Base-by-base conservation (phyloP, 176 grass and related monocot genomes). In the Oryza officinalis region DNA sequence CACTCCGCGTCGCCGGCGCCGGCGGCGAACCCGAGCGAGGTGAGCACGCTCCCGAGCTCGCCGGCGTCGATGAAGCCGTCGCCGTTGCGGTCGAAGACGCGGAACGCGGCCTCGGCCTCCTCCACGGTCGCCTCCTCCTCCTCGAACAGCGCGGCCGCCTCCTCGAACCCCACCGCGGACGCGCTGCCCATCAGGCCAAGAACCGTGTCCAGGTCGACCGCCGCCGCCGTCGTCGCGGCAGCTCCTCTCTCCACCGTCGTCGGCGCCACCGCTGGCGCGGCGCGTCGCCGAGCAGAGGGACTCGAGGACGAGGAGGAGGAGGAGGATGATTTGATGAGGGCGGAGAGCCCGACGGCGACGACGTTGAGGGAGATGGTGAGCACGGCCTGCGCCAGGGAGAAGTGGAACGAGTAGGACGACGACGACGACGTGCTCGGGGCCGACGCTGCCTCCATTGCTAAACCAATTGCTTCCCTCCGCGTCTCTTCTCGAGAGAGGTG, bases 31-130 rank as follows among this genome's bases (percentile, higher is more conserved):
- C 91, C 91, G 75, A 97, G 89, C 78, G 86, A 85, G 30, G 47
- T 49, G 3, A 97, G 91, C 90, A 92, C 87, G 74, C 67, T 90
- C 72, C 87, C 8, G 67, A 97, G 89, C 84, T 97, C 94, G 0
- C 28, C 74, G 41, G 94, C 91, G 60, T 81, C 91, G 57, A 97
- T 87, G 72, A 90, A 94, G 0, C 94, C 94, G 77, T 97, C 87
- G 35, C 84, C 84, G 81, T 97, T 77, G 49, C 83, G 32, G 75
- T 97, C 94, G 66, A 97, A 97, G n/a, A 94, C 89, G 12, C 75
- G 81, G 87, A 97, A 97, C 38, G 87, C 91, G 8, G 84, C 84
- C 31, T 27, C 78, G 3, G 89, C 91, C 73, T 97, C 91, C 75
- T 88, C 91, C 78, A 90, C 60, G 20, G 84, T 94, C 0, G 87